These are phyloP conservation scores for Ceratonia siliqua DNA, from an alignment of 306 rosid genomes.

Conservation along the genomic window DNA sequence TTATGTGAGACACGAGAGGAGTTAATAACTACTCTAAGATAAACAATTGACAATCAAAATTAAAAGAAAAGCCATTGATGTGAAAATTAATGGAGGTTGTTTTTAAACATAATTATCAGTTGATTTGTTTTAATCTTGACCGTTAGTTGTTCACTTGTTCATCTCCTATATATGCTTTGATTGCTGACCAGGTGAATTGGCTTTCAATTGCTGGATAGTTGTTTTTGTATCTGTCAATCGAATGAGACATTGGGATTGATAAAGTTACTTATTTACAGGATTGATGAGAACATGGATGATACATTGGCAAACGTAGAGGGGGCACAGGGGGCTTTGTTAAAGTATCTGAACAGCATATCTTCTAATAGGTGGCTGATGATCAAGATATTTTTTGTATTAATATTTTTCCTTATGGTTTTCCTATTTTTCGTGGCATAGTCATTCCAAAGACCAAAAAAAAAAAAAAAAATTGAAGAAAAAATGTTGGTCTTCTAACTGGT, in stretches of 20 bases:
- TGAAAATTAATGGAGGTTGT: too few relatives aligned
- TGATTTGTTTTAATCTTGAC: too few relatives aligned
- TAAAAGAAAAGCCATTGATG: too few relatives aligned
- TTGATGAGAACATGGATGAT: conserved; percentile 96
- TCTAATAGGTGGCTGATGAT: conserved; percentile 98
- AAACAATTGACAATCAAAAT: too few relatives aligned
- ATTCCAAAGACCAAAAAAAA: conserved; percentile 32
- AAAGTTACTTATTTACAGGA: conserved; percentile 47
- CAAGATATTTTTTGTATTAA: conserved; percentile 93
- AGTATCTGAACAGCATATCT: conserved; percentile 92
- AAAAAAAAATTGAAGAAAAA: conserved; percentile 41
- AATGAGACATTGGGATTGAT: conserved; percentile 23
- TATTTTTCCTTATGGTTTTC: conserved; percentile 93
- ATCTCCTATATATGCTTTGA: conserved; percentile 3
- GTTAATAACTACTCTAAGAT: too few relatives aligned
- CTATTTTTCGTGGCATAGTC: conserved; percentile 94
- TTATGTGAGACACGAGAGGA: too few relatives aligned
- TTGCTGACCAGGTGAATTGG: conserved; percentile 24
- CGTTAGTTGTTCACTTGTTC: too few relatives aligned
- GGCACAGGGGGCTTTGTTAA: conserved; percentile 82
- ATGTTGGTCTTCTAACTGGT: conserved; percentile 25
- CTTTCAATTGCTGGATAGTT: conserved; percentile 11
- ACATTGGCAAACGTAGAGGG: conserved; percentile 87
- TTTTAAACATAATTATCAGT: too few relatives aligned
- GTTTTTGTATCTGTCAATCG: conserved; percentile 25